These are phyloP conservation scores for Rhododendron kiyosumense DNA, from an alignment of 148 eudicot genomes.

Conservation along the genomic window DNA sequence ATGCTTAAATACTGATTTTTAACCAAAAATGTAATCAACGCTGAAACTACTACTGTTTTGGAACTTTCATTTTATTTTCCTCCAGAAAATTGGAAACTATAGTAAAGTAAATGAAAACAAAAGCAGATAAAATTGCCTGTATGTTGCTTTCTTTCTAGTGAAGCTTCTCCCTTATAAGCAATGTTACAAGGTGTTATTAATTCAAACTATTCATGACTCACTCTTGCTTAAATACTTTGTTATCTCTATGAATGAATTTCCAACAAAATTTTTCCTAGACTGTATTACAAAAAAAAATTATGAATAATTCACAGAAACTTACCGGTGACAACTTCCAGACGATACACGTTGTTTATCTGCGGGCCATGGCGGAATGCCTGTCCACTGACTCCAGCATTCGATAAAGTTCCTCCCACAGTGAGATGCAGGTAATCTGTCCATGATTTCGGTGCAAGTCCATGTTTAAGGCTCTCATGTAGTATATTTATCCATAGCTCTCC, in stretches of 20 bases:
- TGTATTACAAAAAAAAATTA: not conserved
- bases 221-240: not conserved
- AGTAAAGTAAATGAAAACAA: not conserved
- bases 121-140: too few relatives aligned
- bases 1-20: not conserved
- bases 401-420: constrained; percentile 63
- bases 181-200: not conserved
- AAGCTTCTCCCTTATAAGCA: not conserved
- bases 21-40: not conserved
- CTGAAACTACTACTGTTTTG: not conserved
- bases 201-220: not conserved
- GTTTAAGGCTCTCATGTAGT: constrained; percentile 63
- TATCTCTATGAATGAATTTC: not conserved
- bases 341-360: too few relatives aligned
- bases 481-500: constrained; percentile 81
- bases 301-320: not conserved
- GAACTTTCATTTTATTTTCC: not conserved
- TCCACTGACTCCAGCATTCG: constrained; percentile 67
- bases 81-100: not conserved
- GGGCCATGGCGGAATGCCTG: too few relatives aligned
- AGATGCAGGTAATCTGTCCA: constrained; percentile 97
- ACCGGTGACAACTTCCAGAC: too few relatives aligned
- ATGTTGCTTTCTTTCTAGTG: too few relatives aligned
- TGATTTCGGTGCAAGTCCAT: constrained; percentile 72
- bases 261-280: not conserved